Evolutionary conservation across 1,284 basidiomycete species (phyloP), one percentile per base, ranked within the genome.

Genomic region (Cryptococcus jaspeensis): DNA sequence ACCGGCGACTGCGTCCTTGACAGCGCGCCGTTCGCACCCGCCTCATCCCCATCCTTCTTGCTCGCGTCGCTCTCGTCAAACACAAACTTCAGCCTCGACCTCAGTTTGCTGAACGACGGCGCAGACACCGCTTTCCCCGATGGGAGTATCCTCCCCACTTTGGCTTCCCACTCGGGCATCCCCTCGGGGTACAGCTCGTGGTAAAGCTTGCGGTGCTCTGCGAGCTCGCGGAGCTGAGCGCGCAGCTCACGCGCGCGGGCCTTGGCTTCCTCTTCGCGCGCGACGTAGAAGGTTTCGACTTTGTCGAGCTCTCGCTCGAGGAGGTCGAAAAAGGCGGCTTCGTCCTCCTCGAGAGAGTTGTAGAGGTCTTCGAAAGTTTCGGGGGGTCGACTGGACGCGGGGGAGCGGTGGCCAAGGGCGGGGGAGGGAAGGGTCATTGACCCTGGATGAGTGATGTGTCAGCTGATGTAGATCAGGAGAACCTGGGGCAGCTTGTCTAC

Each of bases 211-310:
- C 85, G 79, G 73, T 94, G 92, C 60, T 86, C 84, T 32, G 79
- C 81, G 13, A 95, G 81, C 64, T 90, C 88, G 2, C 81, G 74
- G 5, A 96, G 81, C 72, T 97, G 93, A 47, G 81, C 80, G 55
- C 84, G 82, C 0, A 95, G 79, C 16, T 80, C 75, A 57, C 74
- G 73, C 55, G 84, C 82, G 57, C 81, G 81, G 28, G 76, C 77
- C 22, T 78, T 76, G 76, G 87, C 85, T 62, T 92, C 90, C 23
- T 81, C 78, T 73, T 91, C 90, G 23, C 87, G 82, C 23, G 83
- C 84, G 8, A 83, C 69, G 71, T 90, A 97, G 74, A 98, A 98
- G 2, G 79, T 78, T 67, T 92, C 87, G 22, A 94, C 84, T 79
- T 95, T 91, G 53, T 87, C 84, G 0, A 94, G 78, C 71, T 95